Percentiles rank a stretch among this genome's conserved stretches.
Evolutionary conservation across 108 stramenopile genomes (phyloP).

Genomic region (Ochromonas danica): DNA sequence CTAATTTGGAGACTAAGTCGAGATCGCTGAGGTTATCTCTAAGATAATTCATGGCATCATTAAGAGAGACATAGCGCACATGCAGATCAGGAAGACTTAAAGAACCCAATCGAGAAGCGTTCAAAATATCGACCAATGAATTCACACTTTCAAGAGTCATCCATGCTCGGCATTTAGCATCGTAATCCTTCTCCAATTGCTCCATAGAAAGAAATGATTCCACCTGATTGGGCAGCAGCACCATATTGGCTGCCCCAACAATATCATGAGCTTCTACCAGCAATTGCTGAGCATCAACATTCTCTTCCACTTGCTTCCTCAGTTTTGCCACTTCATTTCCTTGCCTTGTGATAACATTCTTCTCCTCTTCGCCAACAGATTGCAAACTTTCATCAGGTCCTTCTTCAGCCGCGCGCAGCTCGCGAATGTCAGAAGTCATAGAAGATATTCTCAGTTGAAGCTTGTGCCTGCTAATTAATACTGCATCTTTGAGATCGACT

Average conservation of each 20-base stretch:
- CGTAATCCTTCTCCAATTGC: not conserved
- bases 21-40: too few relatives aligned
- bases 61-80: too few relatives aligned
- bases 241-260: constrained; percentile 7
- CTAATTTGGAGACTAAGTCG: not conserved
- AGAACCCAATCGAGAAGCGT: too few relatives aligned
- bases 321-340: not conserved
- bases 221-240: not conserved
- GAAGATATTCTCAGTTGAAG: too few relatives aligned
- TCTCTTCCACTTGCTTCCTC: not conserved
- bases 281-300: not conserved
- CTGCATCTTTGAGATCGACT: not conserved
- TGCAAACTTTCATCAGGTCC: too few relatives aligned
- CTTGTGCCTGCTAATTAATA: not conserved
- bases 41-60: too few relatives aligned
- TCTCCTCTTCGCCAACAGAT: not conserved
- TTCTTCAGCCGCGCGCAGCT: too few relatives aligned
- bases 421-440: too few relatives aligned
- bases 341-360: not conserved
- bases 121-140: too few relatives aligned
- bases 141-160: too few relatives aligned
- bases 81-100: too few relatives aligned
- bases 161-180: not conserved
- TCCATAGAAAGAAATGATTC: not conserved
- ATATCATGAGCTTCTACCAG: constrained; percentile 29